Conservation (phyloP, 179 eudicot genomes). For the Vitellaria paradoxa region DNA sequence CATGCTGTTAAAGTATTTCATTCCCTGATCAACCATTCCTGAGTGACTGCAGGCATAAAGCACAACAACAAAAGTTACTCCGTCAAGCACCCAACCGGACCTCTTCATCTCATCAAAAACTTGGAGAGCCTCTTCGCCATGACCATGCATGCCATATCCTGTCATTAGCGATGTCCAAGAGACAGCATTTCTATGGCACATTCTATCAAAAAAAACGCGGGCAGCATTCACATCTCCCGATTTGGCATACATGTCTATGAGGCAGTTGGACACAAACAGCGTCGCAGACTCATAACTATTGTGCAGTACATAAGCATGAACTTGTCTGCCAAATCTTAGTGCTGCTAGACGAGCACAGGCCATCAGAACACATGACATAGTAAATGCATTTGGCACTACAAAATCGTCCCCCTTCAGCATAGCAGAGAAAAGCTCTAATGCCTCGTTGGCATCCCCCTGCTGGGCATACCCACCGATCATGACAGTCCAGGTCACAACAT, state of each 20-base stretch:
- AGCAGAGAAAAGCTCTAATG: conserved; percentile 51
- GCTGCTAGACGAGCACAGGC: conserved; percentile 69
- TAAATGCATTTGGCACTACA: conserved; percentile 56
- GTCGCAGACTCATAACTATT: conserved; percentile 36
- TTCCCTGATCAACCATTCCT: conserved; percentile 60
- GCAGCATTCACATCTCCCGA: conserved; percentile 66
- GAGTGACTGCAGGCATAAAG: conserved; percentile 83
- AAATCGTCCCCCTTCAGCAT: conserved; percentile 40
- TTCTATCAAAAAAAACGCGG: conserved; percentile 49
- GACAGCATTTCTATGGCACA: conserved; percentile 54
- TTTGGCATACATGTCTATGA: conserved; percentile 76
- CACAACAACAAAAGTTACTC: conserved; percentile 60
- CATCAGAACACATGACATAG: conserved; percentile 64
- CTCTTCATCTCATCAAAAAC: conserved; percentile 56
- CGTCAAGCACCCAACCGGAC: conserved; percentile 46
- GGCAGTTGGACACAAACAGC: conserved; percentile 58
- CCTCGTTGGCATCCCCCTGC: conserved; percentile 71
- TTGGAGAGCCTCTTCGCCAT: conserved; percentile 60
- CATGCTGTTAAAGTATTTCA: conserved; percentile 56
- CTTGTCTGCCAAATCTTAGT: conserved; percentile 57
- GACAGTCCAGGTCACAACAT: conserved; percentile 78
- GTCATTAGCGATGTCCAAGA: conserved; percentile 79
- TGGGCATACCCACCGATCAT: conserved; percentile 83
- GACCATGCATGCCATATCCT: conserved; percentile 81
- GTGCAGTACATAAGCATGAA: conserved; percentile 62